Conservation (phyloP, 805 yeast species). For the Yamadazyma phyllophila region DNA sequence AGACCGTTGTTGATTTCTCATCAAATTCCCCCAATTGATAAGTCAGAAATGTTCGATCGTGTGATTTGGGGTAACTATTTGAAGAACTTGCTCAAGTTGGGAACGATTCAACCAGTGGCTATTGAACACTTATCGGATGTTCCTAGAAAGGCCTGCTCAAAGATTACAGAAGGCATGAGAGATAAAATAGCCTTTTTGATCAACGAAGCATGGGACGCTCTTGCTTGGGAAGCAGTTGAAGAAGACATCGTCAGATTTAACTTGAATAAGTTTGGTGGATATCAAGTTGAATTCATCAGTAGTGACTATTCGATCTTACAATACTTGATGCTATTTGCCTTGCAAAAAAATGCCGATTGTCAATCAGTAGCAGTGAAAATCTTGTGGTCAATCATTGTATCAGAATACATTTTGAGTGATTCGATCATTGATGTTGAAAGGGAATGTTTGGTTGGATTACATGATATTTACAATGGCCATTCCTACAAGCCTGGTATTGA, state of each 20-base stretch:
- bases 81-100: slow-evolving; percentile 53
- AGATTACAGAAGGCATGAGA: slow-evolving; percentile 63
- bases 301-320: slow-evolving; percentile 58
- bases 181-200: slow-evolving; percentile 55
- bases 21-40: slow-evolving; percentile 51
- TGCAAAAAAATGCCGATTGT: slow-evolving; percentile 63
- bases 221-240: slow-evolving; percentile 63
- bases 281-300: slow-evolving; percentile 62
- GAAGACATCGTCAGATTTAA: slow-evolving; percentile 59
- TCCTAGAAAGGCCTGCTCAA: slow-evolving; percentile 67
- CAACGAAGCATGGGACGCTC: slow-evolving; percentile 65
- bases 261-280: slow-evolving; percentile 62
- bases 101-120: slow-evolving; percentile 66
- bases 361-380: slow-evolving; percentile 62
- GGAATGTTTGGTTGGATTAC: slow-evolving; percentile 61
- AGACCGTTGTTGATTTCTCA: slow-evolving; percentile 47
- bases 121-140: slow-evolving; percentile 68
- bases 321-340: slow-evolving; percentile 62
- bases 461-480: slow-evolving; percentile 58
- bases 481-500: slow-evolving; percentile 53
- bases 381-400: slow-evolving; percentile 68
- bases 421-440: slow-evolving; percentile 58
- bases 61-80: slow-evolving; percentile 69
- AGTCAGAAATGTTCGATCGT: slow-evolving; percentile 54
- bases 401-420: slow-evolving; percentile 61